Evolutionary conservation across 768 basidiomycete genomes (phyloP).

Genomic region (Coprinellus micaceus): DNA sequence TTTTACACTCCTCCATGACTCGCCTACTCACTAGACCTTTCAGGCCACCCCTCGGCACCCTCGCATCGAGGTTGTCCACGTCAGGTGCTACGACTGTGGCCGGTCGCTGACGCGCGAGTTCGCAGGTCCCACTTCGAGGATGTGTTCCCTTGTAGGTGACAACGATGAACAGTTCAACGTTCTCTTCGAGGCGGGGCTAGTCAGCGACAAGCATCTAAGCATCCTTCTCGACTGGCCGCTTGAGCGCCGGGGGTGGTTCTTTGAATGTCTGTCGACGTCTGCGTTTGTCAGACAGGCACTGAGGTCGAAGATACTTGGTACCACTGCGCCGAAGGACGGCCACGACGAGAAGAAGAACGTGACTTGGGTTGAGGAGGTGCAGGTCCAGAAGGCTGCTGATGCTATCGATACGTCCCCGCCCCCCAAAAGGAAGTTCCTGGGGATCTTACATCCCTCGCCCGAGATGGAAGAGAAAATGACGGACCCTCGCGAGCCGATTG

Average conservation of each 20-base stretch:
- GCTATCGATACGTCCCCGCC: neutral
- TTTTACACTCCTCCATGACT: neutral
- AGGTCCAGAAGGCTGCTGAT: neutral
- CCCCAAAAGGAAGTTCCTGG: neutral
- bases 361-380: neutral
- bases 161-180: slow-evolving; percentile 3
- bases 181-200: slow-evolving; percentile 7
- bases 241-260: neutral
- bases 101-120: neutral
- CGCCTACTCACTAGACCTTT: neutral
- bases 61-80: slow-evolving; percentile 1
- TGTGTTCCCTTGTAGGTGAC: slow-evolving; percentile 2
- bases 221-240: neutral
- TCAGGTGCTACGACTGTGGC: slow-evolving; percentile 7
- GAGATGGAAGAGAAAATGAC: slow-evolving; percentile 8
- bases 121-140: neutral
- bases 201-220: slow-evolving; percentile 12
- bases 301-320: neutral
- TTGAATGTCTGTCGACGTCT: neutral
- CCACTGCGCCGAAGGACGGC: neutral
- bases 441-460: neutral
- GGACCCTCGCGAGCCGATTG: neutral
- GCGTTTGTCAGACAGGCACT: neutral
- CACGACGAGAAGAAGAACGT: neutral
- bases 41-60: neutral